A percentile compares a stretch with the other conserved stretches of the same genome.
Evolutionary conservation across 306 rosid genomes (phyloP).

Genomic region (Gastrolobium villosum): DNA sequence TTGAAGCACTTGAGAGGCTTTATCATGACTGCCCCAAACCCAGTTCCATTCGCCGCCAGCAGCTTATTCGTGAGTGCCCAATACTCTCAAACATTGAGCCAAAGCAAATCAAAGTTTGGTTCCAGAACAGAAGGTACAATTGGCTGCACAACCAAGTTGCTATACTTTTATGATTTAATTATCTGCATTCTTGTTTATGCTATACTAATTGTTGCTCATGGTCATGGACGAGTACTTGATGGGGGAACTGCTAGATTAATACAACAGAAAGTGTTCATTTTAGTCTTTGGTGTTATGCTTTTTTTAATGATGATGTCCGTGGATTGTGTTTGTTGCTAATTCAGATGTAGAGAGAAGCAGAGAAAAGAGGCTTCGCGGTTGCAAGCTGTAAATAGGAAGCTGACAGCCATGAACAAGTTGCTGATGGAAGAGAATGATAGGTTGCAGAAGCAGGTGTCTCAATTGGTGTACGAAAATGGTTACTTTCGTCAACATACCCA

Average conservation of each 20-base stretch:
- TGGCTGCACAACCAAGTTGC: neutral
- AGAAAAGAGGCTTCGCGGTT: constrained; percentile 91
- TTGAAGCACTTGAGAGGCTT: constrained; percentile 97
- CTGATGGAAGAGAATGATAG: constrained; percentile 98
- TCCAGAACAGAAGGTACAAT: constrained; percentile 85
- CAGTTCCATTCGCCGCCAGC: constrained; percentile 96
- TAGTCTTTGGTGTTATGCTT: neutral
- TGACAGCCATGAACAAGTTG: constrained; percentile 96
- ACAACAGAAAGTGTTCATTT: neutral
- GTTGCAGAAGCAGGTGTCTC: constrained; percentile 99
- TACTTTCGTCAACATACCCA: constrained; percentile 95
- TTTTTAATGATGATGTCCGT: neutral
- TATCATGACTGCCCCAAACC: constrained; percentile 99
- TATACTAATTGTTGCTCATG: no score
- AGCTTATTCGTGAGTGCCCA: constrained; percentile 96
- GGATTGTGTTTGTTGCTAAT: neutral
- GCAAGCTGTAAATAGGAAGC: constrained; percentile 93
- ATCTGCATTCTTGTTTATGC: no score
- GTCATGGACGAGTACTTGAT: neutral
- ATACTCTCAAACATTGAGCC: constrained; percentile 96
- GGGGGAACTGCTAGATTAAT: neutral
- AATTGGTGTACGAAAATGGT: constrained; percentile 93
- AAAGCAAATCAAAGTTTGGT: constrained; percentile 98
- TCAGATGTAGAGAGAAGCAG: constrained; percentile 98
- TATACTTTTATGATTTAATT: no score